Base-by-base conservation (phyloP, 768 basidiomycete genomes). In the Holtermanniella nyarrowii region DNA sequence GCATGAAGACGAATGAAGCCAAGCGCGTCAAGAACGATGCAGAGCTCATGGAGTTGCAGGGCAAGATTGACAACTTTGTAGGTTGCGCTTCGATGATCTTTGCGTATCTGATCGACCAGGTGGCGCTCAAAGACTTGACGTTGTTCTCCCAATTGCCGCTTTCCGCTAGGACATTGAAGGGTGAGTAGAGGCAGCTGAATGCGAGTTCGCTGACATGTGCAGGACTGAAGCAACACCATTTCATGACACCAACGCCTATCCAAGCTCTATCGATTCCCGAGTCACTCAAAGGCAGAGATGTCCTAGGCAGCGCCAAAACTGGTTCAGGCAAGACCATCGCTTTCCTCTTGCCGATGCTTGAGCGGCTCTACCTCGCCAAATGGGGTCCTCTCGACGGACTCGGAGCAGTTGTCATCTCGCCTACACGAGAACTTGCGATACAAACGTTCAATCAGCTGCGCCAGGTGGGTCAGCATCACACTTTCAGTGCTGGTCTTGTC, bases 361-460 rank as follows among this genome's bases (percentile, higher is more conserved):
- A 85, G 69, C 73, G 78, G 22, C 74, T 85, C 21, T 79, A 82
- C 58, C 75, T 82, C 41, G 74, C 75, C 53, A 82, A 78, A 63
- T 85, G 83, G 83, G 82, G 83, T 0, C 81, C 80, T 5, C 77
- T 79, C 56, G 83, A 85, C 59, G 83, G 84, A 2, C 73, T 85
- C 14, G 91, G 93, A 5, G 93, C 90, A 1, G 71, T 99, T 44
- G 82, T 97, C 56, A 86, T 99, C 48, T 89, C 87, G 1, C 93
- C 93, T 3, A 96, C 93, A 1, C 78, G 91, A 42, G 93, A 97
- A 72, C 73, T 96, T 58, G 93, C 93, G 1, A 86, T 97, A 16
- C 95, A 99, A 76, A 99, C 96, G 53, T 99, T 97, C 67, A 88
- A 93, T 43, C 90, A 96, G 5, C 71, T 99, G 24, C 81, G 88